Conservation (phyloP, 352 stramenopile genomes). For the Globisporangium nodosum region DNA sequence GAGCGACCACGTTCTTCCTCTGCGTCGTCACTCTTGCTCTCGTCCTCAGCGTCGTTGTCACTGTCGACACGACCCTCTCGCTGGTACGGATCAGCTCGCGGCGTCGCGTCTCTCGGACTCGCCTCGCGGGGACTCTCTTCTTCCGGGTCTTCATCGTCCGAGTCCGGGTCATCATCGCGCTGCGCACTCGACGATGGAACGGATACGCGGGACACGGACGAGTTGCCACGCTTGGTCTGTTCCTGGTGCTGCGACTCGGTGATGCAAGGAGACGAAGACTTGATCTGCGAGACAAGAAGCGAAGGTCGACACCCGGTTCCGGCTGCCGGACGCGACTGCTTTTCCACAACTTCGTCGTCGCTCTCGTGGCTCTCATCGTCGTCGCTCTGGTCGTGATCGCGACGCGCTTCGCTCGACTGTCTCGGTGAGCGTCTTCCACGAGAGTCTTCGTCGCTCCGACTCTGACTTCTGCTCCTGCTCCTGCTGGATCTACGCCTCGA, state of each 20-base stretch:
- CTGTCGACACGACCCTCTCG: conserved; percentile 6
- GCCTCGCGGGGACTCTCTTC: conserved; percentile 35
- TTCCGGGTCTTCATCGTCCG: conserved; percentile 26
- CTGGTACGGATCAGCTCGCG: neutral
- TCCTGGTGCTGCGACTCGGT: conserved; percentile 8
- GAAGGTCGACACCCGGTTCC: conserved; percentile 15
- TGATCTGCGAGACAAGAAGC: conserved; percentile 60
- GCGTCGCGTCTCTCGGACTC: neutral
- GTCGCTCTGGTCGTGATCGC: neutral
- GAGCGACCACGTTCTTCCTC: neutral
- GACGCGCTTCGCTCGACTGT: neutral
- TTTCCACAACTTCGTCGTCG: conserved; percentile 6
- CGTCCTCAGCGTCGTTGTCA: conserved; percentile 11
- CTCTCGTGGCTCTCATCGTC: conserved; percentile 9
- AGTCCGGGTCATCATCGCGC: conserved; percentile 13
- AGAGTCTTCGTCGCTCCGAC: neutral
- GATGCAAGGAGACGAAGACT: conserved; percentile 25
- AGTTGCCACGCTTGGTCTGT: neutral
- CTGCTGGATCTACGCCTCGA: neutral
- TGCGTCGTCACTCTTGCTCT: conserved; percentile 6
- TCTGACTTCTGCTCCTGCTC: neutral
- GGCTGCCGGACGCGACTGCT: neutral
- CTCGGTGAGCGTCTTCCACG: neutral
- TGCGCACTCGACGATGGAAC: neutral
- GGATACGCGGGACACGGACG: conserved; percentile 11